A percentile compares a stretch with the other conserved stretches of the same genome.
phyloP scores from a whole-genome alignment of 2,329 filamentous ascomycete genomes.

The Ophiostoma sp. region DNA sequence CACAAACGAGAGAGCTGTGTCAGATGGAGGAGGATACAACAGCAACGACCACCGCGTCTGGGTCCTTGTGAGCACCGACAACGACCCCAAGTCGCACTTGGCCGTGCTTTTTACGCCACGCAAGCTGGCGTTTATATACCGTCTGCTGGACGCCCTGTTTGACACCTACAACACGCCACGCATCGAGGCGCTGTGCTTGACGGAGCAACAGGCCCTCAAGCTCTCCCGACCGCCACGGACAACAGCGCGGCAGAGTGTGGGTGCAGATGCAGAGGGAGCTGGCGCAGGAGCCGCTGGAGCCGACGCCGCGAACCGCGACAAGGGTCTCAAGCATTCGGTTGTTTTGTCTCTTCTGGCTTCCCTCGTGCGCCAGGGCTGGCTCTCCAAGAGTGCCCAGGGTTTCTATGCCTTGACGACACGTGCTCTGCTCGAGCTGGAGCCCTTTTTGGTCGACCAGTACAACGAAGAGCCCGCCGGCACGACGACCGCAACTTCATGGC shows the following conservation, averaged over 20 bases:
- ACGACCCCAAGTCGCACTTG: slow-evolving; percentile 81
- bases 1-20: slow-evolving; percentile 58
- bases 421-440: slow-evolving; percentile 78
- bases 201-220: slow-evolving; percentile 74
- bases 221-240: slow-evolving; percentile 56
- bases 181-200: slow-evolving; percentile 83
- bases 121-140: slow-evolving; percentile 86
- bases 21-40: not conserved
- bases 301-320: slow-evolving; percentile 41
- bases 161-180: slow-evolving; percentile 77
- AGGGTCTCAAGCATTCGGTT: slow-evolving; percentile 71
- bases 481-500: slow-evolving; percentile 58
- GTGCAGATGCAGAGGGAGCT: not conserved
- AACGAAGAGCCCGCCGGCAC: slow-evolving; percentile 60
- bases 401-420: slow-evolving; percentile 78
- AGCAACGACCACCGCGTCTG: slow-evolving; percentile 65
- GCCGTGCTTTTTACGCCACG: slow-evolving; percentile 78
- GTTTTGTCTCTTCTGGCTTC: slow-evolving; percentile 70
- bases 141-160: slow-evolving; percentile 88
- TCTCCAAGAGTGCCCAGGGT: slow-evolving; percentile 69
- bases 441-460: slow-evolving; percentile 85
- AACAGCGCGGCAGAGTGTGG: slow-evolving; percentile 24
- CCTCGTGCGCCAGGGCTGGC: slow-evolving; percentile 79
- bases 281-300: slow-evolving; percentile 31
- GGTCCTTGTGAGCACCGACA: slow-evolving; percentile 84